Conservation (phyloP, 768 basidiomycete species). For the Pulveroboletus sp. region DNA sequence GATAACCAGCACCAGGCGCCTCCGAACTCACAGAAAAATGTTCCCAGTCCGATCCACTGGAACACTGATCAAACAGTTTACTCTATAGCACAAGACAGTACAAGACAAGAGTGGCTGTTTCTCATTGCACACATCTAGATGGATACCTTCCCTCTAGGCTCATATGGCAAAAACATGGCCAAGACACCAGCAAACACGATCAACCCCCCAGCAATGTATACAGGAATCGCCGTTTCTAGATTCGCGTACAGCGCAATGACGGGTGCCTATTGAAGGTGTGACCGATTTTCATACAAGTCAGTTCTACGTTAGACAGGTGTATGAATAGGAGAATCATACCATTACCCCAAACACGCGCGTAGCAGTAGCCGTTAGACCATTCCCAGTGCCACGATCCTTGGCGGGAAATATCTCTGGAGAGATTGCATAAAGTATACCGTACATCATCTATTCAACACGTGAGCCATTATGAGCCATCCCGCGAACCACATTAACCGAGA, state of each 20-base stretch:
- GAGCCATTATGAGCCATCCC: neutral
- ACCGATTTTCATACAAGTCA: neutral
- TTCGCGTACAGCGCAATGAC: constrained; percentile 71
- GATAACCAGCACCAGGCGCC: too few relatives aligned
- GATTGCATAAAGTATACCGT: constrained; percentile 69
- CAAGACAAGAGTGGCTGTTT: too few relatives aligned
- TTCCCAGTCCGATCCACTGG: too few relatives aligned
- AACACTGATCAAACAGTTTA: too few relatives aligned
- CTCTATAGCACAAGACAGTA: too few relatives aligned
- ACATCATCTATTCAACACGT: constrained; percentile 55
- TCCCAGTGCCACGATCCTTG: constrained; percentile 72
- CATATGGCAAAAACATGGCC: constrained; percentile 66
- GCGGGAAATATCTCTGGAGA: constrained; percentile 71
- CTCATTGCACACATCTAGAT: constrained; percentile 41
- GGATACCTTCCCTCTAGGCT: constrained; percentile 71
- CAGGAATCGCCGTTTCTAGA: constrained; percentile 60
- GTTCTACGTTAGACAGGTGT: neutral
- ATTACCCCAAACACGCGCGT: constrained; percentile 67
- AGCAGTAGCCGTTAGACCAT: constrained; percentile 58
- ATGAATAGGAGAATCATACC: constrained; percentile 36
- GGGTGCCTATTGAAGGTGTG: constrained; percentile 46
- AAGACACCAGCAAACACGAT: constrained; percentile 59
- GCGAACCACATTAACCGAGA: neutral
- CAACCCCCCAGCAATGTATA: constrained; percentile 68
- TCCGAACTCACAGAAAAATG: too few relatives aligned